Evolutionary conservation across 2,329 filamentous ascomycete genomes (phyloP), one percentile per base, ranked within the genome.

Genomic region (Paracamarosporium sp.): DNA sequence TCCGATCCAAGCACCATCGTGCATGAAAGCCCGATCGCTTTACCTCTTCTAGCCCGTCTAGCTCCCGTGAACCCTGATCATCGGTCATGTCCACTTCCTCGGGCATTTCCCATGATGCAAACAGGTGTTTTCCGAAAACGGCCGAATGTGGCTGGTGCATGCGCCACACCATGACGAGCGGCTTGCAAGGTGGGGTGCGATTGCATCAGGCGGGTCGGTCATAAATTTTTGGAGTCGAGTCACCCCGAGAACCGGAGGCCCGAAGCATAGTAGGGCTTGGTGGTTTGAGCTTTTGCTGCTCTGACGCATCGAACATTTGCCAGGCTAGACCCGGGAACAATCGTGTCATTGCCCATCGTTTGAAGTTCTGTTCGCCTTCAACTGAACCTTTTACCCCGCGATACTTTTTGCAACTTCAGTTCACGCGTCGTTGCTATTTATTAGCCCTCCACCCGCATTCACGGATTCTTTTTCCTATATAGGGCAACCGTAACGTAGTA

Each of bases 161-260:
- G 24, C 28, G 33, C 43, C 52, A 52, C 47, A 33, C 12, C 22
- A 38, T 20, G 9, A 13, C 7, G 22, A 38, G 20, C 24, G 15
- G 12, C 41, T 17, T 17, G n/a, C 28, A 20, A 11, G 15, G 30
- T 13, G 11, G 13, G 7, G n/a, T 27, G 28, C 15, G 57, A 74
- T 75, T 67, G 71, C 72, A 74, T 74, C 71, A 75, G 72, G 59
- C 66, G 64, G 64, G 62, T 59, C 51, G 51, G 55, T 53, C 62
- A 62, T 67, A 71, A 71, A 65, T 68, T 75, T 73, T 66, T 50
- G n/a, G 41, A 41, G 6, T 36, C 50, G 55, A 57, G 50, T 57
- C 55, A 57, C 40, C n/a, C n/a, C 50, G 40, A 56, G 28, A 24
- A 46, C 45, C 38, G 40, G 25, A 44, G 30, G 22, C 5, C 27